Percentiles rank a stretch among this genome's conserved stretches.
phyloP scores from a whole-genome alignment of 1,139 yeast genomes.

The Blastobotrys buckinghamii region DNA sequence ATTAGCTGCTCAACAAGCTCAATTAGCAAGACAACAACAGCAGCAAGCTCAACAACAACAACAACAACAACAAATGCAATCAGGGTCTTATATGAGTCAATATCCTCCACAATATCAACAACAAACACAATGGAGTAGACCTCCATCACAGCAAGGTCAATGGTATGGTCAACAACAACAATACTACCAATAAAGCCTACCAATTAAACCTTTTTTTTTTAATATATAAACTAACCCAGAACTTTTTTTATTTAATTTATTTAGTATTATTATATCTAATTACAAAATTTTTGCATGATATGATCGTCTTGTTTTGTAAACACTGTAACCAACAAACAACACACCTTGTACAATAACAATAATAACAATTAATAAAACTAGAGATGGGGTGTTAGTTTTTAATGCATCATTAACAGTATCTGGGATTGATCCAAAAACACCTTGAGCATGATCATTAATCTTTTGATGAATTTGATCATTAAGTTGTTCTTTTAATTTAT shows the following conservation, averaged over 20 bases:
- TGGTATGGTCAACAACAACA: not conserved
- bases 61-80: not conserved
- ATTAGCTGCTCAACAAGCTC: not conserved
- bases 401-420: constrained; percentile 27
- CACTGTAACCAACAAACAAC: constrained; percentile 25
- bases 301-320: constrained; percentile 26
- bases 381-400: constrained; percentile 27
- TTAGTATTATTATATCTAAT: not conserved
- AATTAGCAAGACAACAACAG: not conserved
- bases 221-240: no score
- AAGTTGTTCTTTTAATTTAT: constrained; percentile 19
- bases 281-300: constrained; percentile 30
- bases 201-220: not conserved
- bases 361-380: constrained; percentile 26
- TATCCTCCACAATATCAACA: constrained; percentile 4
- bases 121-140: not conserved
- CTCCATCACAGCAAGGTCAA: not conserved
- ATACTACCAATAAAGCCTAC: not conserved
- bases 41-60: not conserved
- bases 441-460: constrained; percentile 26
- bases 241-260: not conserved
- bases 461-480: constrained; percentile 20
- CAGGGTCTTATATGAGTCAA: not conserved
- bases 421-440: constrained; percentile 26
- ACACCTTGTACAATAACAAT: constrained; percentile 28